Base-by-base conservation (phyloP, 495 filamentous ascomycete species). In the Daldinia caldariorum region DNA sequence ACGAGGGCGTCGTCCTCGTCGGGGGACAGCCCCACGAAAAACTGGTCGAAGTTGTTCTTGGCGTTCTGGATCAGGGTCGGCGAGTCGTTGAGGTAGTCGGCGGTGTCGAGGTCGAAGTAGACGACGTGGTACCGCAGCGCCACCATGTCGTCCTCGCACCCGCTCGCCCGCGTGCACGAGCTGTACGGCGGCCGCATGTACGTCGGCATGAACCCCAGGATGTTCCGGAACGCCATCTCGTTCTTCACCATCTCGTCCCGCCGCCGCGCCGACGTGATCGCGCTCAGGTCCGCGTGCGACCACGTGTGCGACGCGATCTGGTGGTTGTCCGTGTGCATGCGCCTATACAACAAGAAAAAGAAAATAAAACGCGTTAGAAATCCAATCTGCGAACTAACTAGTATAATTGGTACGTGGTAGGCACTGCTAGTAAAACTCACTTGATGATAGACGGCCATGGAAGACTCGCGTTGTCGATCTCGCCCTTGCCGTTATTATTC, bases 161-260 rank as follows among this genome's bases (percentile, higher is more conserved):
- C 75, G 31, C 66, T 71, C 1, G 68, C 79, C 8, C 64, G 61
- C 12, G 78, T 83, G 72, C 90, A 92, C 53, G 83, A 85, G 1
- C 86, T 87, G 73, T 89, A 92, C 0, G 90, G 90, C 3, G 90
- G 90, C 1, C 90, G 85, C 89, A 92, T 91, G 74, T 93, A 93
- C n/a, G 89, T 91, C 0, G 90, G 90, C 61, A 89, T 86, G 60
- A 83, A 82, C 14, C 89, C 90, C 8, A 91, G 78, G 65, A 92
- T 88, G 73, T 92, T 92, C 43, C 86, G 83, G 14, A 92, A 70
- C 0, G 89, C 90, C 70, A 87, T 89, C 77, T 92, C 90, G 63
- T 89, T 90, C 78, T 88, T 88, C 58, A 84, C 66, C 80, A 93
- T 85, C 75, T 92, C 88, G 0, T 83, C 79, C 39, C 75, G 77